Evolutionary conservation across 176 grass and related monocot genomes (phyloP), one percentile per base, ranked within the genome.

Genomic region (Oryza glaberrima): DNA sequence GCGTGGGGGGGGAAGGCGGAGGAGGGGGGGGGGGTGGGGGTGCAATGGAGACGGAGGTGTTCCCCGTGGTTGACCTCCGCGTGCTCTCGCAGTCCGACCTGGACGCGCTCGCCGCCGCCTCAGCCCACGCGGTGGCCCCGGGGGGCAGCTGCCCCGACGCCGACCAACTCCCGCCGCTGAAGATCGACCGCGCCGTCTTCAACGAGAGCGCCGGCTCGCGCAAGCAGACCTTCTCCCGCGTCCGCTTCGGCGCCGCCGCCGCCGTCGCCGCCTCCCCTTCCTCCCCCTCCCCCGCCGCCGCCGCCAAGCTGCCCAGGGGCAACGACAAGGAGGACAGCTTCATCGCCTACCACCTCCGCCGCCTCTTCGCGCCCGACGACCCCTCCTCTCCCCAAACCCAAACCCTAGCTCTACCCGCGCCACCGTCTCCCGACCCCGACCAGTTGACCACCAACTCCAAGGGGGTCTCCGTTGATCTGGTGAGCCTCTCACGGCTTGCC

Each of bases 191-290:
- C 54, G 89, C 90, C 8, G 84, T 92, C 16, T 96, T 98, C 87
- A 98, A 98, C 71, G 96, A 98, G 91, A 98, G 96, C 86, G 96
- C 93, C 11, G 96, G 96, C 0, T 95, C 91, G 71, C 94, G 94
- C 36, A 96, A 92, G 85, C 94, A 99, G 77, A 96, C 94, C 87
- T 96, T 94, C 75, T 92, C 90, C 19, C 96, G 90, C 70, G 88
- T 46, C 86, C 93, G 91, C 88, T 79, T 96, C 69, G 86, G 46
- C 67, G 64, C 92, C 28, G 80, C 88, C 70, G 32, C 79, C 26
- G 34, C 77, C 20, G 69, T 78, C 47, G 46, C 78, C 52, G 17
- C 86, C 16, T 48, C 77, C 12, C 44, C 91, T 25, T 16, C 82
- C 35, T 4, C 71, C 23, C 84, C 30, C 30, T 28, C 83, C 34